Conservation (phyloP, 345 rosid species). For the Moricandia arvensis region DNA sequence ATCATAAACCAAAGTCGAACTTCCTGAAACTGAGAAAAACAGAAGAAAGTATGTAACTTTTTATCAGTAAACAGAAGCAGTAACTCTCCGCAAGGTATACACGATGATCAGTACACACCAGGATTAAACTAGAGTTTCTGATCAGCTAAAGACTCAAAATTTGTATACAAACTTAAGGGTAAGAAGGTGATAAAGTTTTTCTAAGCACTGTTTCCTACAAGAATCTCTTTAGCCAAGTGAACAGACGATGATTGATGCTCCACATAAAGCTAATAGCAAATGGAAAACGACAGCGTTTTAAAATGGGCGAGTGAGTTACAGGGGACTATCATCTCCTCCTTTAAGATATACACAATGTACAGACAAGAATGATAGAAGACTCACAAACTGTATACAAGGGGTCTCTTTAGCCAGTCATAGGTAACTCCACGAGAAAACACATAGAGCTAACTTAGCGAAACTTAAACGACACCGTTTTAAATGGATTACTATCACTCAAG, state of each 20-base stretch:
- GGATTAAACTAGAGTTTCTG: not conserved
- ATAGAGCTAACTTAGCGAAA: not conserved
- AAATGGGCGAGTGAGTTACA: not conserved
- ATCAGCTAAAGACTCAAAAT: not conserved
- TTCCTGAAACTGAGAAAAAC: constrained; percentile 19
- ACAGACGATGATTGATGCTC: not conserved
- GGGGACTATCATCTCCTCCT: too few species aligned
- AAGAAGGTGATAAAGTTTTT: not conserved
- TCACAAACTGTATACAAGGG: too few species aligned
- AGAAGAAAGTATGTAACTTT: not conserved
- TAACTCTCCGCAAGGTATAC: not conserved
- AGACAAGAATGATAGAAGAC: too few species aligned
- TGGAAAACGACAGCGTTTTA: not conserved
- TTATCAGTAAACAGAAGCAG: not conserved
- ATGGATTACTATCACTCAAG: not conserved
- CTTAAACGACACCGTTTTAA: not conserved
- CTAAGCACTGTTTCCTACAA: not conserved
- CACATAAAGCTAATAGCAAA: not conserved
- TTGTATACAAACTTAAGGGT: not conserved
- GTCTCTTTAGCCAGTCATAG: too few species aligned
- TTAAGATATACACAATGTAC: too few species aligned
- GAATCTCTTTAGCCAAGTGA: not conserved
- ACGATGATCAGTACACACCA: too few species aligned
- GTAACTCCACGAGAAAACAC: too few species aligned
- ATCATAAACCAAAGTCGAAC: constrained; percentile 43